These are phyloP conservation scores for Penicillium riverlandense DNA, from an alignment of 495 filamentous ascomycete species.

Conservation along the genomic window DNA sequence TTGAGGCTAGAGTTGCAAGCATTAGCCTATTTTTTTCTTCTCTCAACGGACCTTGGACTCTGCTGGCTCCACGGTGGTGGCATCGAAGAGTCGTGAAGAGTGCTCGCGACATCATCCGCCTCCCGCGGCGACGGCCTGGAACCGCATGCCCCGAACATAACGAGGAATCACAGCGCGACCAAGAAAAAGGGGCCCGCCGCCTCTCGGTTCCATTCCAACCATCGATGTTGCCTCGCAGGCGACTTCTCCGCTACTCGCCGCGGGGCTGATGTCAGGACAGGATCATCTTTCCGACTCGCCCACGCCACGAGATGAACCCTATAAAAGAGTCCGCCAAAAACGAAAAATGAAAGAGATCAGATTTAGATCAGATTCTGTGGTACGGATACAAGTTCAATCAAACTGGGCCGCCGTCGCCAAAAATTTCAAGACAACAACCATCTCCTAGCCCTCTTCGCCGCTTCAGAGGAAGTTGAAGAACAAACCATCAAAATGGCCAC, in stretches of 20 bases:
- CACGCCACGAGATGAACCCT: slow-evolving; percentile 3
- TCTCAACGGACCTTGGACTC: too few species aligned
- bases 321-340: slow-evolving; percentile 2
- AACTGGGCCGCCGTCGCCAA: neutral
- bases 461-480: neutral
- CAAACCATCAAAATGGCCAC: slow-evolving; percentile 15
- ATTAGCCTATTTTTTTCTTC: too few species aligned
- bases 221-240: slow-evolving; percentile 7
- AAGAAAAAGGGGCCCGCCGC: neutral
- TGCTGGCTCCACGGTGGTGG: neutral
- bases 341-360: neutral
- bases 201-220: neutral
- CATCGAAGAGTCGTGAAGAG: neutral
- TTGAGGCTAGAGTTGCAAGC: too few species aligned
- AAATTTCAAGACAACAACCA: neutral
- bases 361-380: too few species aligned
- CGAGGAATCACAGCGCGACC: neutral
- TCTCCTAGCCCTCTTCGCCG: neutral
- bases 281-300: slow-evolving; percentile 5
- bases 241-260: neutral
- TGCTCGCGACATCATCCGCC: slow-evolving; percentile 8
- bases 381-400: too few species aligned
- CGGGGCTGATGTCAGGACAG: slow-evolving; percentile 11
- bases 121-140: slow-evolving; percentile 9
- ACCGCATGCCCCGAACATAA: neutral